Evolutionary conservation across 345 rosid species (phyloP).

Genomic region (Eucalyptus melliodora): DNA sequence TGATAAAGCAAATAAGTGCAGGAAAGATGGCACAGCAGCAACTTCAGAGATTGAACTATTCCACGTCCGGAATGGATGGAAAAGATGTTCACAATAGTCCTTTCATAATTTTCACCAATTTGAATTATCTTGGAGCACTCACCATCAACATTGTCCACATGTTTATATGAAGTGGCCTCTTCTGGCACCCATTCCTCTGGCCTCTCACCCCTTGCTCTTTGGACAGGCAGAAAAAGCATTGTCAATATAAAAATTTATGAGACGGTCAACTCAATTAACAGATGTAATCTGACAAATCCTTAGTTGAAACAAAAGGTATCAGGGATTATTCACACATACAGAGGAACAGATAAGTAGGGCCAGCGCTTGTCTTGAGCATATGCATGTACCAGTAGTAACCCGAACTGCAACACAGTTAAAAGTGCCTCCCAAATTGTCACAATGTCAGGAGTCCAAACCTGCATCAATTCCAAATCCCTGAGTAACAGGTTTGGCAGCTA

Average conservation of each 20-base stretch:
- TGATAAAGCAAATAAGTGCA: neutral
- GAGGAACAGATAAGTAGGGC: constrained; percentile 82
- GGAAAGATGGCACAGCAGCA: neutral
- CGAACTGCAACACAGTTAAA: constrained; percentile 75
- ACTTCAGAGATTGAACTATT: constrained; percentile 21
- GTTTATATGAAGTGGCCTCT: constrained; percentile 24
- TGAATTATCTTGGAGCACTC: constrained; percentile 24
- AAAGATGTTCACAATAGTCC: constrained; percentile 66
- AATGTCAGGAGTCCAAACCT: constrained; percentile 92
- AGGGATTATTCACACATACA: constrained; percentile 23
- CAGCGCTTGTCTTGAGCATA: constrained; percentile 96
- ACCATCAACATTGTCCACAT: constrained; percentile 14
- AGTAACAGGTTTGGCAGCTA: neutral
- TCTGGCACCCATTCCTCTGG: constrained; percentile 96
- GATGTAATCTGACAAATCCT: neutral
- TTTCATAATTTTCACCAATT: constrained; percentile 26
- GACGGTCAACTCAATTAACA: neutral
- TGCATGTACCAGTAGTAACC: constrained; percentile 59
- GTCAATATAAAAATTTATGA: neutral
- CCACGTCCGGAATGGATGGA: constrained; percentile 49
- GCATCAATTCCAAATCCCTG: constrained; percentile 1
- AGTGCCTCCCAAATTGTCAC: constrained; percentile 82
- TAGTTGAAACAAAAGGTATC: neutral
- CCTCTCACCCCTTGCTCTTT: constrained; percentile 65
- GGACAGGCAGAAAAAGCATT: neutral